These are phyloP conservation scores for Saprolegnia parasitica DNA, from an alignment of 352 stramenopile genomes.

Conservation along the genomic window DNA sequence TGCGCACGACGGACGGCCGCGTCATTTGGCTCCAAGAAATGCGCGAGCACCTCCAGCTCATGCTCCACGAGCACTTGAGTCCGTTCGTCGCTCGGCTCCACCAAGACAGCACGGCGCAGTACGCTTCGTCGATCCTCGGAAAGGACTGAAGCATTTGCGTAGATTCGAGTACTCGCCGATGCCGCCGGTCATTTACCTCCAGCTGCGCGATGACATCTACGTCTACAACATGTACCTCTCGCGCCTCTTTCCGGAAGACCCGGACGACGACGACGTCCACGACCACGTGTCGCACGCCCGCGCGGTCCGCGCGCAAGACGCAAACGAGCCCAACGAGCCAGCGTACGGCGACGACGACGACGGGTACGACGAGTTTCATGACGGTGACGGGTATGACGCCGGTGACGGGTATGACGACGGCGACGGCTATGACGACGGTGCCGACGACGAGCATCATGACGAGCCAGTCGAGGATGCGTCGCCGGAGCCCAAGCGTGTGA, in stretches of 20 bases:
- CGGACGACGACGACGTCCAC: neutral
- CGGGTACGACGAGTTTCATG: neutral
- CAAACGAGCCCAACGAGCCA: neutral
- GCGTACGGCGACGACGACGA: neutral
- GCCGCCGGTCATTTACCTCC: constrained; percentile 20
- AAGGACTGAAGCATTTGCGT: neutral
- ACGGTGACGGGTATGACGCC: neutral
- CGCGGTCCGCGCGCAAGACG: neutral
- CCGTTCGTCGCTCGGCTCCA: constrained; percentile 59
- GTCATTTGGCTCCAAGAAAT: constrained; percentile 67
- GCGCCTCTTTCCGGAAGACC: constrained; percentile 14
- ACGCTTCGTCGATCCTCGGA: constrained; percentile 16
- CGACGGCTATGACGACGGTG: neutral
- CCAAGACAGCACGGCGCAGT: constrained; percentile 49
- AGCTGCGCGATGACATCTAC: constrained; percentile 24
- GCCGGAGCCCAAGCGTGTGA: neutral
- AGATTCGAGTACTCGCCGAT: constrained; percentile 27
- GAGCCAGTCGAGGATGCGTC: neutral
- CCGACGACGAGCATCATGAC: neutral
- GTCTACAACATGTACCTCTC: constrained; percentile 29
- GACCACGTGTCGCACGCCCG: neutral
- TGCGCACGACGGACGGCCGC: constrained; percentile 53
- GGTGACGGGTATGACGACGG: neutral
- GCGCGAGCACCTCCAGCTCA: constrained; percentile 61
- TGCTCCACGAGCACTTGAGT: constrained; percentile 66